Evolutionary conservation across 768 basidiomycete species (phyloP).

Genomic region (Leccinum variicolor): DNA sequence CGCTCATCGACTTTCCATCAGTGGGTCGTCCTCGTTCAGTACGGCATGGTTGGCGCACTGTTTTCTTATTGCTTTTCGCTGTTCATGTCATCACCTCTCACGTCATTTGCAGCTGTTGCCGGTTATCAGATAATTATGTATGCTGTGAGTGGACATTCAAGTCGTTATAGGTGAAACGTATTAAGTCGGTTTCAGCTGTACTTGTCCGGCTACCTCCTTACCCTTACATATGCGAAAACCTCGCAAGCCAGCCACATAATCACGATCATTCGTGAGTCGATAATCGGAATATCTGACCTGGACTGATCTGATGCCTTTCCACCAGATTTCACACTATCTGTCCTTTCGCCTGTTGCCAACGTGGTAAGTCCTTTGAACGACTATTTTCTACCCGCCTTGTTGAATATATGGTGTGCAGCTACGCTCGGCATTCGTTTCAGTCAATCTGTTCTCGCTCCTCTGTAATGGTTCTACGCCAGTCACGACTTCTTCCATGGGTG

Average conservation of each 20-base stretch:
- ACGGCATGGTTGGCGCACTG: conserved; percentile 64
- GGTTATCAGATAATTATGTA: conserved; percentile 74
- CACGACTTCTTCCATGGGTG: conserved; percentile 44
- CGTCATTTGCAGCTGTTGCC: conserved; percentile 70
- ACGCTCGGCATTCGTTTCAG: conserved; percentile 68
- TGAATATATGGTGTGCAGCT: conserved; percentile 35
- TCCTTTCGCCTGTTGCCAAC: conserved; percentile 67
- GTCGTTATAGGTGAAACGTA: neutral
- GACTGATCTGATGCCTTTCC: neutral
- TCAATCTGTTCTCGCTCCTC: conserved; percentile 73
- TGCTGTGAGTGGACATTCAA: conserved; percentile 44
- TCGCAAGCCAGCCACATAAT: conserved; percentile 52
- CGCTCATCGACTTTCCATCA: conserved; percentile 24
- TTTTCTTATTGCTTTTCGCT: conserved; percentile 68
- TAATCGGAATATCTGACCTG: neutral
- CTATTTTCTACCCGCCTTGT: neutral
- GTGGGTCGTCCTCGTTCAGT: conserved; percentile 72
- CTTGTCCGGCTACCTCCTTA: conserved; percentile 64
- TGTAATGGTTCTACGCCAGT: conserved; percentile 55
- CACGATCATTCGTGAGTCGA: conserved; percentile 50
- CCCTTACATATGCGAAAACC: conserved; percentile 68
- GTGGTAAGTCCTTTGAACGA: conserved; percentile 42
- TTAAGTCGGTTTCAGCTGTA: conserved; percentile 44
- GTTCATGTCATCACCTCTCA: conserved; percentile 59
- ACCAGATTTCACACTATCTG: conserved; percentile 61